A percentile compares a stretch with the other conserved stretches of the same genome.
Evolutionary conservation across 2,329 filamentous ascomycete genomes (phyloP).

Genomic region (Apiospora saccharicola): DNA sequence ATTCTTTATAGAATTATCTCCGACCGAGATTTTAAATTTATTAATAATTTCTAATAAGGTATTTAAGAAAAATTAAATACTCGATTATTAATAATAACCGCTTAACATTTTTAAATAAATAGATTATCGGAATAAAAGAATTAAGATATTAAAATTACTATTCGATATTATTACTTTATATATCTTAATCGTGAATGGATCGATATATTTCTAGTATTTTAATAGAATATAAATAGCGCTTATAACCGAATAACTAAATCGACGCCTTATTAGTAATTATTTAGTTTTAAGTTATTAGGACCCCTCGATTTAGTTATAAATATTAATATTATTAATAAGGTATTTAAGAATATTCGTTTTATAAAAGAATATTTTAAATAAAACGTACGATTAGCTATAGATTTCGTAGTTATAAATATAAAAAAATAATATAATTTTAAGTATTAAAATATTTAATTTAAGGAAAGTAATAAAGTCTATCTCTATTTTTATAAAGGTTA

Average conservation of each 20-base stretch:
- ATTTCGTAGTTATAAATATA: neutral
- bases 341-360: neutral
- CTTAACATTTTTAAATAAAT: constrained; percentile 1
- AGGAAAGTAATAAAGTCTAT: neutral
- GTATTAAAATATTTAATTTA: neutral
- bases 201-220: too few species aligned
- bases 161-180: neutral
- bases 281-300: neutral
- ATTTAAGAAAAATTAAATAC: too few species aligned
- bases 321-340: neutral
- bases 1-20: too few species aligned
- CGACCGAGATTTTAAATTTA: too few species aligned
- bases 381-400: neutral
- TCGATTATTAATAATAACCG: too few species aligned
- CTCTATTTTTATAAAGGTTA: neutral
- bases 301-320: neutral
- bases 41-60: too few species aligned
- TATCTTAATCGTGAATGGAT: neutral
- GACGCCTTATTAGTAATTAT: neutral
- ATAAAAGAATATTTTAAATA: neutral
- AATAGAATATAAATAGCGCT: too few species aligned
- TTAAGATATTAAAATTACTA: constrained; percentile 6
- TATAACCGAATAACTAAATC: neutral
- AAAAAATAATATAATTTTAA: neutral
- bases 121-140: neutral